phyloP scores from a whole-genome alignment of 305 asterid genomes.

The Plantago coronopus region DNA sequence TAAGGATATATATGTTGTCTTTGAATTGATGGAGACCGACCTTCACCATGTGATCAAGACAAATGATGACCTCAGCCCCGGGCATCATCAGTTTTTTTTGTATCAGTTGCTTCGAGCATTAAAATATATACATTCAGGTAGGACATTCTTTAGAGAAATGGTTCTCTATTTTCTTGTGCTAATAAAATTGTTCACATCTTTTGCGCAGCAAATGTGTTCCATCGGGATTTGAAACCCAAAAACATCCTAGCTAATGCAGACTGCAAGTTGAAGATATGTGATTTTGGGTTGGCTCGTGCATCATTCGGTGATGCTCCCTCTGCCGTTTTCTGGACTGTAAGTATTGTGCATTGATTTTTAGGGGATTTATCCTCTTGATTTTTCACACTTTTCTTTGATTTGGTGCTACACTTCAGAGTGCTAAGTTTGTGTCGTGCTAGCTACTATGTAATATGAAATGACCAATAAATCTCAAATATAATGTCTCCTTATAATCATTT shows the following conservation, averaged over 20 bases:
- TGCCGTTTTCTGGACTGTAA: constrained; percentile 95
- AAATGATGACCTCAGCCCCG: constrained; percentile 85
- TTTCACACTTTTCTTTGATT: constrained; percentile 3
- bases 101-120: constrained; percentile 95
- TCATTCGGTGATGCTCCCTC: constrained; percentile 89
- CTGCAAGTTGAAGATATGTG: constrained; percentile 93
- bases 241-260: constrained; percentile 95
- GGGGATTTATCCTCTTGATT: constrained; percentile 21
- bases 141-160: constrained; percentile 17
- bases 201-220: constrained; percentile 81
- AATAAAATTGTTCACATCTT: constrained; percentile 5
- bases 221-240: constrained; percentile 86
- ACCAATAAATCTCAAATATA: constrained; percentile 4
- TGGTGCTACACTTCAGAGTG: constrained; percentile 15
- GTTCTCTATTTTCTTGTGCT: constrained; percentile 8
- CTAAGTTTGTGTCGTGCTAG: not conserved
- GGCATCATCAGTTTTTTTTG: constrained; percentile 86
- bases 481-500: constrained; percentile 22
- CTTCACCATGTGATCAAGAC: constrained; percentile 89
- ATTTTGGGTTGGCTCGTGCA: constrained; percentile 94
- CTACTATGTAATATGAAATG: constrained; percentile 4
- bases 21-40: constrained; percentile 98
- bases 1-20: constrained; percentile 84
- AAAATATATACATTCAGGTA: constrained; percentile 86
- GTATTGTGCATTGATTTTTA: constrained; percentile 27